Base-by-base conservation (phyloP, 148 eudicot species). In the Simmondsia chinensis region DNA sequence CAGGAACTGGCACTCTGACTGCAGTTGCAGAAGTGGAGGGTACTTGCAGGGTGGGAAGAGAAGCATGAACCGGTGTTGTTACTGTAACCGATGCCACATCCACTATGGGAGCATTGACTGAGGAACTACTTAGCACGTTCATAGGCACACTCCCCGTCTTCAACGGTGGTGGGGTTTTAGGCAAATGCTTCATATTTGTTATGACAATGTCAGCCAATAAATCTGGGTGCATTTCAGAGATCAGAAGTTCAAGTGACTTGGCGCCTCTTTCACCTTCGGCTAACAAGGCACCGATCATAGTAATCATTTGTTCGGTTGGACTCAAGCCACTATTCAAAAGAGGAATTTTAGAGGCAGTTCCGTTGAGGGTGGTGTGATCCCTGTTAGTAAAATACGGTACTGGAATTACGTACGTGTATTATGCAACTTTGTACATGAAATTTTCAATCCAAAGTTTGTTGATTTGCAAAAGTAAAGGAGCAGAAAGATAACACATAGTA, bases 261-360 rank as follows among this genome's bases (percentile, higher is more conserved):
- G 80, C 80, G 36, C 85, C 97, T 57, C 95, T 79, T 55, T 91
- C 97, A 19, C 95, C 93, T 79, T 91, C 95, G 25, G 88, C 94
- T 17, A 91, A 50, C 36, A 91, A 77, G 57, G 95, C 99, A 65
- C 86, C 89, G 59, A 85, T 91, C 73, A 85, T 65, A 49, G 85
- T 60, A 62, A 91, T 79, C 94, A 91, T 85, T 72, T 91, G 86
- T 50, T 85, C 99, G 45, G 80, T 70, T 26, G 97, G 95, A 32
- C 59, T 70, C 54, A 70, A 52, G 25, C 53, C 72, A 25, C 54
- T 64, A 46, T 73, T 52, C 39, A 69, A 45, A 36, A 64, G 16
- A 50, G 91, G 65, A 56, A 49, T 58, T 52, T 56, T 69, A 43
- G 87, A 36, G 33, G 79, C 64, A 32, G 60, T 33, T 38, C 93